Evolutionary conservation across 2,329 filamentous ascomycete species (phyloP).

Genomic region (Botrytis elliptica): DNA sequence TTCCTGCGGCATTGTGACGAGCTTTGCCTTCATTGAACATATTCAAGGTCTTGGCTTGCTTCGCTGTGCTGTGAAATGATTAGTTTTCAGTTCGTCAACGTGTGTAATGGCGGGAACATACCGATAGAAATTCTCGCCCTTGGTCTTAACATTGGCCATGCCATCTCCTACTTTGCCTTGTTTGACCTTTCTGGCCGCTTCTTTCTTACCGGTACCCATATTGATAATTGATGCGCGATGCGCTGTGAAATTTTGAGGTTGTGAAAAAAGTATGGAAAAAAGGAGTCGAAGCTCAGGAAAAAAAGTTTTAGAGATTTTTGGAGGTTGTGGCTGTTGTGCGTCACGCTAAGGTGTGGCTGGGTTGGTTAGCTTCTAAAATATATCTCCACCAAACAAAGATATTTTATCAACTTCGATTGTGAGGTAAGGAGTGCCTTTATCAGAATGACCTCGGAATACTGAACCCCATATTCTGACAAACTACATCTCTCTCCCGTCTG

Average conservation of each 20-base stretch:
- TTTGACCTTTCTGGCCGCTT: slow-evolving; percentile 75
- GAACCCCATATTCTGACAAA: not conserved
- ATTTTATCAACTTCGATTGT: slow-evolving; percentile 22
- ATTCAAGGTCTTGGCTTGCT: slow-evolving; percentile 85
- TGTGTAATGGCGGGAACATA: slow-evolving; percentile 41
- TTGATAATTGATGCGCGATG: slow-evolving; percentile 35
- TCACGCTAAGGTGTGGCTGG: slow-evolving; percentile 27
- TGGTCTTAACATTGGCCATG: slow-evolving; percentile 86
- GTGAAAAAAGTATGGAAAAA: slow-evolving; percentile 25
- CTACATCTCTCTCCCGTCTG: not conserved
- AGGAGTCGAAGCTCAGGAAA: slow-evolving; percentile 25
- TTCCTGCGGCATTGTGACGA: slow-evolving; percentile 76
- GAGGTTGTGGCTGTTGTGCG: slow-evolving; percentile 27
- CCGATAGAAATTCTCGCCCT: slow-evolving; percentile 99
- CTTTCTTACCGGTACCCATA: slow-evolving; percentile 94
- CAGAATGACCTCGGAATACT: not conserved
- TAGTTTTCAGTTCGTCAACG: slow-evolving; percentile 11
- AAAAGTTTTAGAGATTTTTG: slow-evolving; percentile 30
- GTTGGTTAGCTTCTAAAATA: slow-evolving; percentile 17
- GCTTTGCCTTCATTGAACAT: slow-evolving; percentile 88
- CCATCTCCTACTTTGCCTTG: slow-evolving; percentile 84
- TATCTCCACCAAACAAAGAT: slow-evolving; percentile 26
- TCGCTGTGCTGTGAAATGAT: slow-evolving; percentile 55
- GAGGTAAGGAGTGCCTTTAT: slow-evolving; percentile 3
- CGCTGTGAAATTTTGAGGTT: slow-evolving; percentile 24